These are phyloP conservation scores for Pholiota molesta DNA, from an alignment of 768 basidiomycete genomes.

Conservation along the genomic window DNA sequence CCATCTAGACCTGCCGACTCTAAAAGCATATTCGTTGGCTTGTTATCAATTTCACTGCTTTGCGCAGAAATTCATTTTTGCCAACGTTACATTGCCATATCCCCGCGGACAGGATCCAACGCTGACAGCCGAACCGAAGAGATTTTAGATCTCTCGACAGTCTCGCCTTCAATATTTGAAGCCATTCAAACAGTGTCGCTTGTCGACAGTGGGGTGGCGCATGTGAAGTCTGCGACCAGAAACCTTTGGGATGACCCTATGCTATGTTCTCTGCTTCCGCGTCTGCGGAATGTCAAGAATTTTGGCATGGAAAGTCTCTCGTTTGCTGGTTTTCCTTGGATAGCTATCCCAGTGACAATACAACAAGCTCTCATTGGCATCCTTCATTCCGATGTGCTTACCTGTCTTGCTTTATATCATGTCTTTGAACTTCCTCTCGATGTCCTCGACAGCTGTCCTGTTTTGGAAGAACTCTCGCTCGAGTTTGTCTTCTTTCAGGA, in stretches of 20 bases:
- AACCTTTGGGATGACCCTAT: not conserved
- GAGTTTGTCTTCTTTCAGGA: not conserved
- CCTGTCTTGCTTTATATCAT: conserved; percentile 2
- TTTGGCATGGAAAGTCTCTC: conserved; percentile 2
- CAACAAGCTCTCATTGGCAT: not conserved
- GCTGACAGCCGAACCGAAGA: not conserved
- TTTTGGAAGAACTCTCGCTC: conserved; percentile 5
- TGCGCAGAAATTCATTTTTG: conserved; percentile 4
- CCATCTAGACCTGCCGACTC: not conserved
- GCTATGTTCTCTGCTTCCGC: not conserved
- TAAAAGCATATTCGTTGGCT: not conserved
- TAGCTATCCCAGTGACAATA: not conserved
- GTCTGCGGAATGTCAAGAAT: not conserved
- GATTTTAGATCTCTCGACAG: not conserved
- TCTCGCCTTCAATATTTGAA: not conserved
- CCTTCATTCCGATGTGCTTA: not conserved
- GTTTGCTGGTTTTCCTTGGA: not conserved
- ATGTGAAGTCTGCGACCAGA: not conserved
- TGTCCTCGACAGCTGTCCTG: not conserved
- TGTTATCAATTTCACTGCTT: conserved; percentile 7
- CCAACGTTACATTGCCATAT: not conserved
- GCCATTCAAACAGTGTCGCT: not conserved
- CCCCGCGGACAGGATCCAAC: not conserved
- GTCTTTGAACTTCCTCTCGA: conserved; percentile 7
- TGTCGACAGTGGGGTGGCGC: not conserved